Conservation (phyloP, 1,139 yeast species). For the Kodamaea anthophila region DNA sequence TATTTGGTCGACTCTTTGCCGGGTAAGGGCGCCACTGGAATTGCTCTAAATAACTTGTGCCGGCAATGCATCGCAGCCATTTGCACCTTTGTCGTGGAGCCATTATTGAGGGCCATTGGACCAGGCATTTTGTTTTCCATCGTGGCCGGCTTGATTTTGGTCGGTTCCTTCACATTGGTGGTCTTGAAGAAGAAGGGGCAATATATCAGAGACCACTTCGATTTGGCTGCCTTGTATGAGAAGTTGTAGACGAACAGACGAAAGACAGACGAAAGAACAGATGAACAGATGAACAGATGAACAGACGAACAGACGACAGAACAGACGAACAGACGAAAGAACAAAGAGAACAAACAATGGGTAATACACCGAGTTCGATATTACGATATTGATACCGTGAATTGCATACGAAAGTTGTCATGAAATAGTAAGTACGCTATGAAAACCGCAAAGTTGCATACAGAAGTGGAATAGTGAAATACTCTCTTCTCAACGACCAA, state of each 20-base stretch:
- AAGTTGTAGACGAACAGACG: slow-evolving; percentile 21
- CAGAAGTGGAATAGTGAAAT: no score
- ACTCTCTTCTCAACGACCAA: no score
- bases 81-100: slow-evolving; percentile 72
- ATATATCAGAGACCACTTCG: slow-evolving; percentile 59
- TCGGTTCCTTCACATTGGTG: slow-evolving; percentile 38
- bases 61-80: slow-evolving; percentile 71
- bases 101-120: slow-evolving; percentile 57
- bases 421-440: no score
- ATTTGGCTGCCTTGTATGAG: slow-evolving; percentile 54
- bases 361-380: no score
- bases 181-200: slow-evolving; percentile 55
- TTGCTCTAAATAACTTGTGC: slow-evolving; percentile 71
- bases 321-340: no score
- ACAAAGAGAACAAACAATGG: no score
- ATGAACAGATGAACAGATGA: no score
- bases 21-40: slow-evolving; percentile 85
- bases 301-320: no score
- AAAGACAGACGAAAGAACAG: no score
- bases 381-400: no score
- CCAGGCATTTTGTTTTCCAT: slow-evolving; percentile 67
- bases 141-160: slow-evolving; percentile 49
- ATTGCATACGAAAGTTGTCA: no score
- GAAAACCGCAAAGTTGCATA: no score
- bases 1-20: slow-evolving; percentile 82